Conservation (phyloP, 1,284 basidiomycete species). For the Apiotrichum porosum region DNA sequence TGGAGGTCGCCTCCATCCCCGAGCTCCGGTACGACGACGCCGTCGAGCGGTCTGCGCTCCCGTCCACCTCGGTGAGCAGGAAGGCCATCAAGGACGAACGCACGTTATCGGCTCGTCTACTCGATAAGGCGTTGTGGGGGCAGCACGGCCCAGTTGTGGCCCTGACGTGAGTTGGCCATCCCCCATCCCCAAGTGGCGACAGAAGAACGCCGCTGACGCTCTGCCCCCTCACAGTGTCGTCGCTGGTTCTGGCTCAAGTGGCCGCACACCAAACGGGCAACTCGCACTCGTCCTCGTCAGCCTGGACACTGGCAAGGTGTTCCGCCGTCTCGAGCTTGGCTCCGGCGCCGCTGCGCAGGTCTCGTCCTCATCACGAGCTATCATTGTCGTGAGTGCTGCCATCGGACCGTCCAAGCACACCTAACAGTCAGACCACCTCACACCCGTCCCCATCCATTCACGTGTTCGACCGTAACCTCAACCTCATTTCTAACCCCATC, state of each 20-base stretch:
- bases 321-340: slow-evolving; percentile 31
- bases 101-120: slow-evolving; percentile 11
- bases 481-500: slow-evolving; percentile 11
- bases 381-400: slow-evolving; percentile 28
- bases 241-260: too few relatives aligned
- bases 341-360: slow-evolving; percentile 21
- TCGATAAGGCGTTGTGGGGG: slow-evolving; percentile 8
- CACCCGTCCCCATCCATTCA: slow-evolving; percentile 31
- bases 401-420: not conserved
- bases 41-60: slow-evolving; percentile 4
- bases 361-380: slow-evolving; percentile 14
- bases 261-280: slow-evolving; percentile 1
- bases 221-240: too few relatives aligned
- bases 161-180: slow-evolving; percentile 17
- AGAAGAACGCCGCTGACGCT: not conserved
- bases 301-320: slow-evolving; percentile 23
- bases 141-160: slow-evolving; percentile 17
- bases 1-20: slow-evolving; percentile 32
- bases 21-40: slow-evolving; percentile 20
- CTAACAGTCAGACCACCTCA: slow-evolving; percentile 24
- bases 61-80: not conserved
- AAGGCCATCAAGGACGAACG: slow-evolving; percentile 1
- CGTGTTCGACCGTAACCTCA: slow-evolving; percentile 23
- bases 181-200: too few relatives aligned
- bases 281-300: slow-evolving; percentile 27